phyloP scores from a whole-genome alignment of 306 rosid species.

The Corylus avellana region DNA sequence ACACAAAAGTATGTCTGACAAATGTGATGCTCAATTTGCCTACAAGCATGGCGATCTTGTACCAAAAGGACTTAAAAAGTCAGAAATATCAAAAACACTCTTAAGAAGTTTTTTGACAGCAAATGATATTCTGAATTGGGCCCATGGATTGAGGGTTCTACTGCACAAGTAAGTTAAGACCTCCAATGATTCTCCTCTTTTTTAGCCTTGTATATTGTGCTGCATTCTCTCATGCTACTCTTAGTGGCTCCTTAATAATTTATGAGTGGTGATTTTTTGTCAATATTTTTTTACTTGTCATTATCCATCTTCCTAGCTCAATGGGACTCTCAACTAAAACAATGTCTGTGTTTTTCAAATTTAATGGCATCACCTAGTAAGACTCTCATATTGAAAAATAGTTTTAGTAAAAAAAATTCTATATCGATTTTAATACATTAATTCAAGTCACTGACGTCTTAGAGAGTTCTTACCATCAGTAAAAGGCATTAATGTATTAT shows the following conservation, averaged over 20 bases:
- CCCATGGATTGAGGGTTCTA: conserved; percentile 43
- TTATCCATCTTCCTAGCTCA: background rate
- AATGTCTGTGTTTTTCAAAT: background rate
- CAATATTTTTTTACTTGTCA: background rate
- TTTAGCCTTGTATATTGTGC: background rate
- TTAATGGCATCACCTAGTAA: background rate
- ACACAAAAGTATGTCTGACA: conserved; percentile 34
- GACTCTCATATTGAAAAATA: background rate
- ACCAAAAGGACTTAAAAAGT: conserved; percentile 44
- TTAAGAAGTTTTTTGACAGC: conserved; percentile 44
- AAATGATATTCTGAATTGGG: conserved; percentile 57
- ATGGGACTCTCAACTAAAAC: background rate
- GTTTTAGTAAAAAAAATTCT: background rate
- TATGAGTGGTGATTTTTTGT: background rate
- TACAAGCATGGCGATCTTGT: conserved; percentile 38
- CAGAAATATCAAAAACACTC: conserved; percentile 38
- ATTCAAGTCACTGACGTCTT: background rate
- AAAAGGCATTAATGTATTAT: background rate
- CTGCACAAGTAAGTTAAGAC: conserved; percentile 63
- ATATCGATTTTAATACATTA: background rate
- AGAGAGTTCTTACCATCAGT: background rate
- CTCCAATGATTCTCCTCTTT: conserved; percentile 1
- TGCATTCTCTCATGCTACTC: background rate
- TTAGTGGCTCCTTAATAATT: background rate
- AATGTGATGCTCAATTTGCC: conserved; percentile 45